Base-by-base conservation (phyloP, 2,329 filamentous ascomycete species). In the Apiospora hydei region DNA sequence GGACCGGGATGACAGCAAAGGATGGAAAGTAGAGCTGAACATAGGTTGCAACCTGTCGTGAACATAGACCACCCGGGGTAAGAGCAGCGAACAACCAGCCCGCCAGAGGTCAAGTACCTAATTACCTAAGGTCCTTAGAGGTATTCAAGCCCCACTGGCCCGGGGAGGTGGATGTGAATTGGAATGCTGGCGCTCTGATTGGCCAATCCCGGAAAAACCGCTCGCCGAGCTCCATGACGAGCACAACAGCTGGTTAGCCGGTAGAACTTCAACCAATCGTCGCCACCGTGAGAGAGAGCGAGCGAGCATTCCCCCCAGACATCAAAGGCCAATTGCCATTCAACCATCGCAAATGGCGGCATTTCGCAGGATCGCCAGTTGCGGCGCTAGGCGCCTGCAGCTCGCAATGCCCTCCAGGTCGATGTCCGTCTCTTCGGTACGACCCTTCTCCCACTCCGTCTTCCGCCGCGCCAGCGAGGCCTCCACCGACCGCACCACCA, bases 311-410 rank as follows among this genome's bases (percentile, higher is more conserved):
- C 34, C 47, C 38, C 38, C 49, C 46, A 69, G 61, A 70, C 49
- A 47, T 49, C 67, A 70, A 53, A 70, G 72, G 72, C 75, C 79
- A 75, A 80, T 79, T 78, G 78, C 76, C 75, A 75, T 74, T 73
- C 74, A 72, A 76, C 77, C 75, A 77, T 74, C 77, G 77, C 75
- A 79, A 84, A 95, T 95, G 93, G 88, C 92, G 83, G 88, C 90
- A 78, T 86, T 95, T 81, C 90, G 90, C 84, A 91, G 93, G 84
- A 88, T 95, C 81, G 92, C 91, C 83, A 88, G 90, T 87, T 89
- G 88, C 84, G 88, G 89, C 83, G 91, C 91, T 83, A 91, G 89
- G 85, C 90, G 91, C 78, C 85, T 93, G 78, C 86, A 81, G 74
- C 75, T 80, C 70, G 73, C 76, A 71, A 76, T 75, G 72, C 75